These are phyloP conservation scores for Paspalum notatum DNA, from an alignment of 176 grass and related monocot species.

Conservation along the genomic window DNA sequence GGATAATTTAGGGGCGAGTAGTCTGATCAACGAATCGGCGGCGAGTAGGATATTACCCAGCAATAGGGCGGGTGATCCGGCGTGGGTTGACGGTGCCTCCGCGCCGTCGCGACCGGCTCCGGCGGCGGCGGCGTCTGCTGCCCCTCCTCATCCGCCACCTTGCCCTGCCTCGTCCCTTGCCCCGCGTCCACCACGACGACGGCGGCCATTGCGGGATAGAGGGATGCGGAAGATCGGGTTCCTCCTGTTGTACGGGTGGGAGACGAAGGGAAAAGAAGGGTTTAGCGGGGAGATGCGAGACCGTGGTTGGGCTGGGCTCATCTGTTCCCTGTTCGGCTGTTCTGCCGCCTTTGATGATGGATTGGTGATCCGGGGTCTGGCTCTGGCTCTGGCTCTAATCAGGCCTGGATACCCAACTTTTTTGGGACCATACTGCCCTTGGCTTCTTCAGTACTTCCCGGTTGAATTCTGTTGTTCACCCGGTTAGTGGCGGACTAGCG, in stretches of 20 bases:
- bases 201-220: background rate
- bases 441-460: no score
- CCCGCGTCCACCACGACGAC: conserved; percentile 1
- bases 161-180: background rate
- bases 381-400: no score
- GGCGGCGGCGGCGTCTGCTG: background rate
- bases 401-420: background rate
- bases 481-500: no score
- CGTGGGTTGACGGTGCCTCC: conserved; percentile 14
- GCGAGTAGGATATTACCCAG: conserved; percentile 43
- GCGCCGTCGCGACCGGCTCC: background rate
- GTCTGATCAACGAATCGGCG: background rate
- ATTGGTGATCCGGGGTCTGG: background rate
- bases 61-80: conserved; percentile 62
- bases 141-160: background rate
- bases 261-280: background rate
- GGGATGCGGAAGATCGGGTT: background rate
- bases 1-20: background rate
- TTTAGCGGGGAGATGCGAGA: conserved; percentile 9
- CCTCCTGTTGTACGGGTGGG: background rate
- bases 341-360: background rate
- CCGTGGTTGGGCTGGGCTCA: background rate
- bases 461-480: background rate
- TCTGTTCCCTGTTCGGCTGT: background rate
- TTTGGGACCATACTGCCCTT: no score